Evolutionary conservation across 129 eudicot species (phyloP).

Genomic region (Pulicaria dysenterica): DNA sequence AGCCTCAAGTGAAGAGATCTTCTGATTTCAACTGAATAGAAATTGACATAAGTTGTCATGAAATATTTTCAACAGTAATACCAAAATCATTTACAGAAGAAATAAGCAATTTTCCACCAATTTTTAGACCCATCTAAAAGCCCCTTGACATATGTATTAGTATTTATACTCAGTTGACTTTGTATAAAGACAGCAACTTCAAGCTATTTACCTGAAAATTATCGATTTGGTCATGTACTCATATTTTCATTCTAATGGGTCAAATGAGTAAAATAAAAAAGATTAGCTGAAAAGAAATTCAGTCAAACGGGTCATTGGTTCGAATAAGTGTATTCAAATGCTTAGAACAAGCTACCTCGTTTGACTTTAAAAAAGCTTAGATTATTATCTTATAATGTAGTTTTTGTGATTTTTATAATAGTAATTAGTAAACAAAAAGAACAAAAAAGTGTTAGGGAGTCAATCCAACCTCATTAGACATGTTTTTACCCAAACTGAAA

Average conservation of each 20-base stretch:
- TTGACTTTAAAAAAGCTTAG: background rate
- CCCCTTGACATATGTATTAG: constrained; percentile 2
- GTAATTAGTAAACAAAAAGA: background rate
- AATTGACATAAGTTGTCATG: background rate
- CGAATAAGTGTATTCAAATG: background rate
- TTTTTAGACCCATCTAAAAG: constrained; percentile 12
- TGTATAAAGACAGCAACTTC: background rate
- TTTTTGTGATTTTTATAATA: background rate
- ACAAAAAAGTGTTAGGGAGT: constrained; percentile 6
- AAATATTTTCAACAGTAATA: constrained; percentile 1
- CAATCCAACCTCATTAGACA: background rate
- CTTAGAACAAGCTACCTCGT: background rate
- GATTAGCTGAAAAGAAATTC: no score
- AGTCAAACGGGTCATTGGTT: no score
- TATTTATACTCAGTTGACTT: constrained; percentile 7
- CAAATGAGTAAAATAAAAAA: background rate
- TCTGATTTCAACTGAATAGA: constrained; percentile 74
- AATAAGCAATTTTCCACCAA: background rate
- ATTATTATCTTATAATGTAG: background rate
- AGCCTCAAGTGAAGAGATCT: constrained; percentile 83
- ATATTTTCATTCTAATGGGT: background rate
- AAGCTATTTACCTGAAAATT: background rate
- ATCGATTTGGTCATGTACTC: background rate
- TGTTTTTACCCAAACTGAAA: background rate
- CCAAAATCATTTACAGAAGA: background rate